These are phyloP conservation scores for Wickerhamiella slavikovae DNA, from an alignment of 805 yeast species.

Conservation along the genomic window DNA sequence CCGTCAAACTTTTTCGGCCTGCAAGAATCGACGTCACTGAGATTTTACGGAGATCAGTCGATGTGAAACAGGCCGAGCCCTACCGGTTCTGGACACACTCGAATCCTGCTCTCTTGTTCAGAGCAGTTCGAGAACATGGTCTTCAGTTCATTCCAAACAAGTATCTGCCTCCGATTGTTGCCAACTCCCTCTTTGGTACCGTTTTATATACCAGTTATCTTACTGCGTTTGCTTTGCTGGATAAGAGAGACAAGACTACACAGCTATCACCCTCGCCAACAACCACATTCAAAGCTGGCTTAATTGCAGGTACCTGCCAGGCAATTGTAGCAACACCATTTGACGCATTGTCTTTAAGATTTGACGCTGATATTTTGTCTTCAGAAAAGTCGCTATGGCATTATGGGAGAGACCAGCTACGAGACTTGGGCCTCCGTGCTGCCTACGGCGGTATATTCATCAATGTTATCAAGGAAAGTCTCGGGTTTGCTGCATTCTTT, in stretches of 20 bases:
- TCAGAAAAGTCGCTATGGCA: slow-evolving; percentile 61
- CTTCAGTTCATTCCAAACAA: slow-evolving; percentile 75
- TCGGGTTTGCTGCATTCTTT: slow-evolving; percentile 72
- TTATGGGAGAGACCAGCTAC: slow-evolving; percentile 48
- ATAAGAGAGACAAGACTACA: slow-evolving; percentile 8
- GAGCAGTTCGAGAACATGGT: slow-evolving; percentile 57
- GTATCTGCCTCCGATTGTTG: slow-evolving; percentile 69
- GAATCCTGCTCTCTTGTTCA: slow-evolving; percentile 48
- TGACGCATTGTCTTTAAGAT: slow-evolving; percentile 75
- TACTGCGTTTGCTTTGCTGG: slow-evolving; percentile 14
- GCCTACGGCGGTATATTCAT: slow-evolving; percentile 81
- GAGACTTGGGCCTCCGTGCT: slow-evolving; percentile 58
- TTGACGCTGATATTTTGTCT: slow-evolving; percentile 51
- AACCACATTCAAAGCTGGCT: slow-evolving; percentile 51
- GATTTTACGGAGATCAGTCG: slow-evolving; percentile 15
- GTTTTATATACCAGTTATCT: slow-evolving; percentile 71
- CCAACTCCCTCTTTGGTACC: slow-evolving; percentile 77
- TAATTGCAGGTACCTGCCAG: slow-evolving; percentile 69
- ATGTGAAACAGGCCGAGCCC: slow-evolving; percentile 11
- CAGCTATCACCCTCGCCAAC: no score
- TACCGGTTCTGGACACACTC: slow-evolving; percentile 46
- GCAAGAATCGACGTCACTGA: slow-evolving; percentile 65
- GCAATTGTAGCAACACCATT: slow-evolving; percentile 86
- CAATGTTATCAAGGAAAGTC: slow-evolving; percentile 53
- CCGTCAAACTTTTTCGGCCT: slow-evolving; percentile 73